Evolutionary conservation across 176 grass and related monocot species (phyloP), one percentile per base, ranked within the genome.

Genomic region (Guadua angustifolia): DNA sequence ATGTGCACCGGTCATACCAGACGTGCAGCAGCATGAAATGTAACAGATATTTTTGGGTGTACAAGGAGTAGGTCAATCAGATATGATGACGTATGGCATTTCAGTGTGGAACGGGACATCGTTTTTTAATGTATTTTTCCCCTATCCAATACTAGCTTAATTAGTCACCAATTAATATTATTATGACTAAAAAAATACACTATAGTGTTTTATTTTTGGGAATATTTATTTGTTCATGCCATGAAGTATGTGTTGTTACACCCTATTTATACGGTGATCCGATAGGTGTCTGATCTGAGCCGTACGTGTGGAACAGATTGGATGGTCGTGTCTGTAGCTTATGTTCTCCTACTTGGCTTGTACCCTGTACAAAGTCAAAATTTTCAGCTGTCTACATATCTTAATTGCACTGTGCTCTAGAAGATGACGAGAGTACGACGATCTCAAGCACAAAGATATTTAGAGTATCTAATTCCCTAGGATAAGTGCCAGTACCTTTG

Each of bases 1-100:
- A 69, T 70, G 76, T 73, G 80, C 42, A 80, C 52, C 24, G 51
- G 61, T 63, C 80, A 80, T 50, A 66, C 66, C 80, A 80, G 42
- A 66, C 66, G 65, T 75, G 33, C 89, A 84, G 69, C 53, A 75
- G 80, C 85, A 91, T 84, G 80, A 83, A 87, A 75, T 91, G 84
- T 80, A 55, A 83, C 47, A n/a, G 10, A 19, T 79, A 62, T 80
- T 87, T 87, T 56, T 75, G 12, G 49, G 74, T 51, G 68, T 73
- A 66, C 73, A 82, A 51, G 35, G 14, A 74, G 59, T 25, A 29
- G 80, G 75, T 87, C 85, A 87, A 69, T 75, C 79, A 63, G 74
- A 66, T 87, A 22, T 35, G 49, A 80, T 85, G 60, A 36, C 53
- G 65, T 61, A 22, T 74, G 57, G 19, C 59, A 52, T 74, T 74